A percentile compares a stretch with the other conserved stretches of the same genome.
These are phyloP conservation scores for Protomyces lactucae-debilis DNA, from an alignment of 1,139 yeast species.

Conservation along the genomic window DNA sequence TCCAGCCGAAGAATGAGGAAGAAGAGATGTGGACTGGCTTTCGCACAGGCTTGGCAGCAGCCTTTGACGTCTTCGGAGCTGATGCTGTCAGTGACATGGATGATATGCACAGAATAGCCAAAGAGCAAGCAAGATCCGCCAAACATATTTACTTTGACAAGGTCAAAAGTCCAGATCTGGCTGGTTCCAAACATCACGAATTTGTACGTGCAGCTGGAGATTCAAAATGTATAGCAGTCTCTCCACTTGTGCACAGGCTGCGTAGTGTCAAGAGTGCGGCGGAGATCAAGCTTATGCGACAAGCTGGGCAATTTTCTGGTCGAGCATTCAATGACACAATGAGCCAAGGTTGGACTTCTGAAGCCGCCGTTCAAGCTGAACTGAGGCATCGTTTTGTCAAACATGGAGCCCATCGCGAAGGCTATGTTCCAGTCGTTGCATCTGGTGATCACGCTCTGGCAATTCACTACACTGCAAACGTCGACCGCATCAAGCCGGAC, in stretches of 20 bases:
- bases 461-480: conserved; percentile 86
- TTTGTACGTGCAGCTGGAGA: conserved; percentile 34
- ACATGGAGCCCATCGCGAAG: conserved; percentile 76
- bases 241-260: conserved; percentile 50
- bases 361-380: conserved; percentile 77
- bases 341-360: conserved; percentile 55
- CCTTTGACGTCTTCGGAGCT: conserved; percentile 76
- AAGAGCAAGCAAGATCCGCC: conserved; percentile 47
- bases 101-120: conserved; percentile 36
- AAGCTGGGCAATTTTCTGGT: conserved; percentile 76
- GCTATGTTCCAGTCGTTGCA: conserved; percentile 95
- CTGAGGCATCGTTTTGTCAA: conserved; percentile 54
- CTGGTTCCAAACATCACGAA: conserved; percentile 21
- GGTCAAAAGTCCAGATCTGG: conserved; percentile 21
- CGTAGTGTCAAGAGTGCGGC: conserved; percentile 69
- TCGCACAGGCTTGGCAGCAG: conserved; percentile 82
- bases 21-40: conserved; percentile 94
- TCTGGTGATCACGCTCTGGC: conserved; percentile 59
- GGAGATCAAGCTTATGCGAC: conserved; percentile 73
- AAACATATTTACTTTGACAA: conserved; percentile 51
- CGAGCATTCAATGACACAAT: conserved; percentile 79
- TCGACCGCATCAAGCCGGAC: conserved; percentile 53
- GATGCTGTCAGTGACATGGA: conserved; percentile 48
- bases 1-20: conserved; percentile 72
- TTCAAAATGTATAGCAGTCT: conserved; percentile 44